Conservation (phyloP, 2,329 filamentous ascomycete genomes). For the Microcera coccophila region DNA sequence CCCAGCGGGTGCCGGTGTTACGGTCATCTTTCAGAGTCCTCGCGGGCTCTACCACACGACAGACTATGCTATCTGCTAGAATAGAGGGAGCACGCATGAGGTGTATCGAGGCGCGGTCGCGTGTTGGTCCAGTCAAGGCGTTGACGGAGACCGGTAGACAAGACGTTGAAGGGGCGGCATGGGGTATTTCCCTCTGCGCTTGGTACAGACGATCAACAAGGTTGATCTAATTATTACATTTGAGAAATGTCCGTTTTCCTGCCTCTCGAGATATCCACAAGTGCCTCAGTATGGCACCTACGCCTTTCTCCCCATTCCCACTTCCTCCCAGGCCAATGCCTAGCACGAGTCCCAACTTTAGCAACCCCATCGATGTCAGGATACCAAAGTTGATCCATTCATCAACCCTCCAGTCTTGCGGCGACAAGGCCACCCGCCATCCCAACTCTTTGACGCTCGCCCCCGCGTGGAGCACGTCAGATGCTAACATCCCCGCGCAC, state of each 20-base stretch:
- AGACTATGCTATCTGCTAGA: not conserved
- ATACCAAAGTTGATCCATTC: conserved; percentile 24
- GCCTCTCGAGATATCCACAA: no score
- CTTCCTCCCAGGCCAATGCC: conserved; percentile 23
- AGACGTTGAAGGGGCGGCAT: not conserved
- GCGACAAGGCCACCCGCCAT: conserved; percentile 28
- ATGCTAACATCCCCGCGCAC: conserved; percentile 35
- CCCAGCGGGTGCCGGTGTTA: not conserved
- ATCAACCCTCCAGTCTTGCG: conserved; percentile 27
- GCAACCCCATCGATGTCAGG: conserved; percentile 26
- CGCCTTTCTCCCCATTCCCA: conserved; percentile 1
- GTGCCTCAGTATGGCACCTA: no score
- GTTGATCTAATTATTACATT: not conserved
- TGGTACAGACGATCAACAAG: conserved; percentile 1
- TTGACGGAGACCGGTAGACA: conserved; percentile 3
- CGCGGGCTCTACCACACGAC: not conserved
- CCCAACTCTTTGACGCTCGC: conserved; percentile 33
- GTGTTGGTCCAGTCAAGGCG: conserved; percentile 3
- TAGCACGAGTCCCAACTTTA: conserved; percentile 28
- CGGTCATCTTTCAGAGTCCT: not conserved
- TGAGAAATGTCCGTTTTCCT: not conserved
- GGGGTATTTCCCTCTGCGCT: not conserved
- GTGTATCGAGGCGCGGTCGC: no score
- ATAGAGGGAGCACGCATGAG: no score
- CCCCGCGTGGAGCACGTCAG: conserved; percentile 29